Evolutionary conservation across 116 monocot species (phyloP).

Genomic region (Zostera marina): DNA sequence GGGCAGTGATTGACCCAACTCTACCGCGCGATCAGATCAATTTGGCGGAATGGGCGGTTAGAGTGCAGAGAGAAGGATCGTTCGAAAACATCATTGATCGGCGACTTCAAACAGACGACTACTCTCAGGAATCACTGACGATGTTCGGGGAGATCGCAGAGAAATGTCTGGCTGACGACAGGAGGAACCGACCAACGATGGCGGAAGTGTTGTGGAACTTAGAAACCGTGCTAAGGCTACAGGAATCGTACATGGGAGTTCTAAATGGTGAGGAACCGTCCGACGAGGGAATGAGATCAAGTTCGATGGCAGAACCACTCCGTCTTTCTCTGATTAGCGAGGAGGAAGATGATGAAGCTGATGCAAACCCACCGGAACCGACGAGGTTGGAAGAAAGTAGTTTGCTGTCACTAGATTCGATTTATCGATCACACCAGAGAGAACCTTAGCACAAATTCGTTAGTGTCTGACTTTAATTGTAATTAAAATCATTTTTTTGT

Average conservation of each 20-base stretch:
- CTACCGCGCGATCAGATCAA: slow-evolving; percentile 58
- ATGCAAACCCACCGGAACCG: no score
- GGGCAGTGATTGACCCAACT: slow-evolving; percentile 53
- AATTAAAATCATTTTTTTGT: no score
- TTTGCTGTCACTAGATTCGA: no score
- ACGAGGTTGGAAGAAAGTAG: no score
- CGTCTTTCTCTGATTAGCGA: no score
- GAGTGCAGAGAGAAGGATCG: slow-evolving; percentile 22
- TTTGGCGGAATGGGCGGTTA: slow-evolving; percentile 53
- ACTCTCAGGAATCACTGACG: slow-evolving; percentile 28
- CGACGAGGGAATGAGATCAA: no score
- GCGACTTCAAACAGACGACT: slow-evolving; percentile 15
- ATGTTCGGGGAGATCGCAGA: slow-evolving; percentile 51
- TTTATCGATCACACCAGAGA: no score
- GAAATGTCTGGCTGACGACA: slow-evolving; percentile 65
- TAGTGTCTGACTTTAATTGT: no score
- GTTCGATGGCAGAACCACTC: no score
- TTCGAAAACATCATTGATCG: slow-evolving; percentile 36
- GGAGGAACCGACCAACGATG: slow-evolving; percentile 47
- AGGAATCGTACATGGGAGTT: neutral
- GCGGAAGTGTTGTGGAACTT: slow-evolving; percentile 68
- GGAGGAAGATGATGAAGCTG: no score
- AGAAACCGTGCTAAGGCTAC: slow-evolving; percentile 40
- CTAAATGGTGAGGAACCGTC: no score
- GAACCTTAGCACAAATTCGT: no score